Percentiles rank a stretch among this genome's conserved stretches.
These are phyloP conservation scores for Fusarium metavorans DNA, from an alignment of 2,329 filamentous ascomycete species.

Conservation along the genomic window DNA sequence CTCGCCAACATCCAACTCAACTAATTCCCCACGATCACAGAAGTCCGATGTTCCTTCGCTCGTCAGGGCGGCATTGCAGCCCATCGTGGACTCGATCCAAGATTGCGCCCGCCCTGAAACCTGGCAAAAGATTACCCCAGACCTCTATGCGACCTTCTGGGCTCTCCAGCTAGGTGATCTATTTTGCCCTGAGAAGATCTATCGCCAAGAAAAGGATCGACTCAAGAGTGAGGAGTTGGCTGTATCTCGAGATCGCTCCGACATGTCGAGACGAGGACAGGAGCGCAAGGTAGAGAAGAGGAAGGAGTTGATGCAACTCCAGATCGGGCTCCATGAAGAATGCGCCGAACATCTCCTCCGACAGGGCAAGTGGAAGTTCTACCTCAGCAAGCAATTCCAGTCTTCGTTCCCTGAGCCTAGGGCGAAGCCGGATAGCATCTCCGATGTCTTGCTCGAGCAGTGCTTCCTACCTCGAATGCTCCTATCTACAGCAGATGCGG, in stretches of 20 bases:
- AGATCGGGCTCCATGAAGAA: slow-evolving; percentile 79
- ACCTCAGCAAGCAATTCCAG: slow-evolving; percentile 80
- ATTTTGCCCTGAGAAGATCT: slow-evolving; percentile 79
- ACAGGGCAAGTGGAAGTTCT: slow-evolving; percentile 74
- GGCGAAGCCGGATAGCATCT: slow-evolving; percentile 73
- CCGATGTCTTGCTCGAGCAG: slow-evolving; percentile 85
- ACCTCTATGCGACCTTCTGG: slow-evolving; percentile 95
- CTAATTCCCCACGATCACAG: slow-evolving; percentile 45
- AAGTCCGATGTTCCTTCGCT: slow-evolving; percentile 51
- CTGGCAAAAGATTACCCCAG: slow-evolving; percentile 78
- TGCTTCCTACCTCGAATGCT: slow-evolving; percentile 92
- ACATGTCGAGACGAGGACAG: slow-evolving; percentile 76
- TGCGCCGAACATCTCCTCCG: slow-evolving; percentile 76
- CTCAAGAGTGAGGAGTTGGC: slow-evolving; percentile 75
- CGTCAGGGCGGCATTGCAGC: slow-evolving; percentile 65
- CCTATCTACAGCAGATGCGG: slow-evolving; percentile 86
- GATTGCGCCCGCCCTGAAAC: slow-evolving; percentile 70
- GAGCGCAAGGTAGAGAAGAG: slow-evolving; percentile 74
- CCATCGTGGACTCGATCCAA: slow-evolving; percentile 77
- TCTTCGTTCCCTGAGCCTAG: slow-evolving; percentile 80
- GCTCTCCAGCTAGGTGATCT: slow-evolving; percentile 86
- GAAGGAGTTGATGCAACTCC: slow-evolving; percentile 75
- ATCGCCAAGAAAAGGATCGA: slow-evolving; percentile 79
- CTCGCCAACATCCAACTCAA: slow-evolving; percentile 22
- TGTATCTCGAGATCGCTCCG: slow-evolving; percentile 77